These are phyloP conservation scores for Metschnikowia baotianmanensis DNA, from an alignment of 805 yeast genomes.

Conservation along the genomic window DNA sequence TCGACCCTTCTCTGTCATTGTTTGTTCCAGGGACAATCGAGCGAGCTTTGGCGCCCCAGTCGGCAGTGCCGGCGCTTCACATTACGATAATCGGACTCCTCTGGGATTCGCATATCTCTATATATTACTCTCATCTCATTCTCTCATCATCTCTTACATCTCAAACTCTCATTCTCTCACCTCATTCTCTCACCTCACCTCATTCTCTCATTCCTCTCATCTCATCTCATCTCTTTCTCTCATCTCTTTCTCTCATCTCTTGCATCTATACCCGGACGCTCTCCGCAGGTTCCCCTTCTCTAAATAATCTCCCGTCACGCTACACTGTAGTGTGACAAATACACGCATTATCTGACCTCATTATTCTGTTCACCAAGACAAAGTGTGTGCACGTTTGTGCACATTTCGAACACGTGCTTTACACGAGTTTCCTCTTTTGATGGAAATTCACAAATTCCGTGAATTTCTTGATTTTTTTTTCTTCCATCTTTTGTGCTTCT, in stretches of 20 bases:
- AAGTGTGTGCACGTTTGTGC: constrained; percentile 2
- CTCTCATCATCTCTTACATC: too few species aligned
- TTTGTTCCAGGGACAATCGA: constrained; percentile 2
- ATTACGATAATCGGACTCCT: not conserved
- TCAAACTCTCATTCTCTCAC: constrained; percentile 4
- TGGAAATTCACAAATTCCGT: too few species aligned
- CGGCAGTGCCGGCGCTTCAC: not conserved
- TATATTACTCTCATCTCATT: constrained; percentile 2
- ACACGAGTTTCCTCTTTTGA: too few species aligned
- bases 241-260: constrained; percentile 4
- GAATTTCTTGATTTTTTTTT: not conserved
- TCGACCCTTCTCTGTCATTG: constrained; percentile 4
- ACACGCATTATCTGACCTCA: constrained; percentile 13
- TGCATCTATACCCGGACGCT: constrained; percentile 7
- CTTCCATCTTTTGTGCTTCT: not conserved
- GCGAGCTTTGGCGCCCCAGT: constrained; percentile 1
- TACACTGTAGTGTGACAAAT: constrained; percentile 9
- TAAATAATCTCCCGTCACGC: constrained; percentile 8
- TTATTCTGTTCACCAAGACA: too few species aligned
- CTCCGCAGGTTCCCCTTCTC: constrained; percentile 10
- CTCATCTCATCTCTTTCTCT: constrained; percentile 11
- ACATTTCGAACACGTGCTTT: not conserved
- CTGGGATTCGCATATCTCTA: constrained; percentile 7
- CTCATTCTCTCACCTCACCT: constrained; percentile 6
- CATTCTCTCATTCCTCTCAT: constrained; percentile 5